Evolutionary conservation across 805 yeast species (phyloP).

Genomic region (Peterozyma toletana): DNA sequence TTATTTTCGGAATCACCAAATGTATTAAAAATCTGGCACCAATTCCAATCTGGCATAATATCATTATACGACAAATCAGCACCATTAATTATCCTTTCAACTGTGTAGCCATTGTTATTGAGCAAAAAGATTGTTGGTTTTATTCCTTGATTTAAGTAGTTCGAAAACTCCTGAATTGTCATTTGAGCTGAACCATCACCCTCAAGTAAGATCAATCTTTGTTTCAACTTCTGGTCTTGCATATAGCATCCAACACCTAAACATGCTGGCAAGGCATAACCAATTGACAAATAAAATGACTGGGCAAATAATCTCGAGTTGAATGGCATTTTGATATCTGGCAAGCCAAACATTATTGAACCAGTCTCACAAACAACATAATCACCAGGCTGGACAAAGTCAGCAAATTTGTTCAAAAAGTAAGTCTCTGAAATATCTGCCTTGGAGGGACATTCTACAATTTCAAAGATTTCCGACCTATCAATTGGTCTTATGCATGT

Average conservation of each 20-base stretch:
- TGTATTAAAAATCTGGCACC: slow-evolving; percentile 60
- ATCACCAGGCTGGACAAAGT: slow-evolving; percentile 52
- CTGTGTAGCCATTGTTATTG: slow-evolving; percentile 86
- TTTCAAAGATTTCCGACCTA: slow-evolving; percentile 9
- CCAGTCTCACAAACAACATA: slow-evolving; percentile 78
- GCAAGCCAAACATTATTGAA: slow-evolving; percentile 69
- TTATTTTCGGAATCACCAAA: slow-evolving; percentile 41
- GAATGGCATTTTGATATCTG: slow-evolving; percentile 57
- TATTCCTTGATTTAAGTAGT: slow-evolving; percentile 41
- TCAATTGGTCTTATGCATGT: slow-evolving; percentile 1
- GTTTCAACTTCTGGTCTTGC: slow-evolving; percentile 37
- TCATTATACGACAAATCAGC: slow-evolving; percentile 74
- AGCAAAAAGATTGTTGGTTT: slow-evolving; percentile 66
- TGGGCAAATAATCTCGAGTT: slow-evolving; percentile 52
- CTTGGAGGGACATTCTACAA: slow-evolving; percentile 14
- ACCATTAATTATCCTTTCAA: slow-evolving; percentile 82
- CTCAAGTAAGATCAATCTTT: slow-evolving; percentile 65
- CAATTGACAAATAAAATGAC: slow-evolving; percentile 78
- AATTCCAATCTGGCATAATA: slow-evolving; percentile 71
- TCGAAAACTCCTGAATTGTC: slow-evolving; percentile 81
- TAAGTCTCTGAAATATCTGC: slow-evolving; percentile 40
- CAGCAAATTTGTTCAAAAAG: slow-evolving; percentile 32
- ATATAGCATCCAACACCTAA: slow-evolving; percentile 76
- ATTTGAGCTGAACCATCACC: slow-evolving; percentile 96
- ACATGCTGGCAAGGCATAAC: slow-evolving; percentile 81